Conservation (phyloP, 352 stramenopile species). For the Phytophthora agathidicida region DNA sequence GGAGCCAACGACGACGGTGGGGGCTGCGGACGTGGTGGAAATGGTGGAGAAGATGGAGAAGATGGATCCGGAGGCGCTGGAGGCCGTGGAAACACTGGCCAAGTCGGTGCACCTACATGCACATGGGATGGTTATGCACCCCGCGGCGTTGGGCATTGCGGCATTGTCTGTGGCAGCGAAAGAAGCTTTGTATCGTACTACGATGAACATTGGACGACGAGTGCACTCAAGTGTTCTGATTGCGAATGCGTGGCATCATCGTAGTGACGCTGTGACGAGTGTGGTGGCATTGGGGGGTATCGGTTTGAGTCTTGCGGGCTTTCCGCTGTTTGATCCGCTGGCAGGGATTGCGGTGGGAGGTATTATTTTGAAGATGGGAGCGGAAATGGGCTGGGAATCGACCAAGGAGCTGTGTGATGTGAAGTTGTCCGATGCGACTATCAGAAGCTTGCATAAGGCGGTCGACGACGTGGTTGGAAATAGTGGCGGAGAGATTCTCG, state of each 20-base stretch:
- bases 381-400: constrained; percentile 67
- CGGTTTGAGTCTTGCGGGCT: constrained; percentile 59
- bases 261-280: constrained; percentile 84
- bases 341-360: constrained; percentile 73
- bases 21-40: constrained; percentile 34
- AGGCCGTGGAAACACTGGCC: constrained; percentile 45
- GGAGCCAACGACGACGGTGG: constrained; percentile 23
- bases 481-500: constrained; percentile 50
- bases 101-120: constrained; percentile 24
- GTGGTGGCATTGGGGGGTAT: constrained; percentile 77
- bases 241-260: constrained; percentile 96
- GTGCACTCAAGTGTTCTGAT: constrained; percentile 94
- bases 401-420: constrained; percentile 70
- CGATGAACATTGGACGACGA: constrained; percentile 85
- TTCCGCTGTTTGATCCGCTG: constrained; percentile 72
- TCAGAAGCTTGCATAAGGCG: constrained; percentile 44
- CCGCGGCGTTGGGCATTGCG: constrained; percentile 83
- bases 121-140: constrained; percentile 50
- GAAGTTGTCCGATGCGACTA: constrained; percentile 45
- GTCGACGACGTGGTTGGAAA: constrained; percentile 43
- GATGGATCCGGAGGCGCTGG: constrained; percentile 36
- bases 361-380: constrained; percentile 81
- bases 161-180: constrained; percentile 89
- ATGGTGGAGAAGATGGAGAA: constrained; percentile 27
- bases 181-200: constrained; percentile 93